Base-by-base conservation (phyloP, 2,329 filamentous ascomycete species). In the Neopestalotiopsis clavispora region DNA sequence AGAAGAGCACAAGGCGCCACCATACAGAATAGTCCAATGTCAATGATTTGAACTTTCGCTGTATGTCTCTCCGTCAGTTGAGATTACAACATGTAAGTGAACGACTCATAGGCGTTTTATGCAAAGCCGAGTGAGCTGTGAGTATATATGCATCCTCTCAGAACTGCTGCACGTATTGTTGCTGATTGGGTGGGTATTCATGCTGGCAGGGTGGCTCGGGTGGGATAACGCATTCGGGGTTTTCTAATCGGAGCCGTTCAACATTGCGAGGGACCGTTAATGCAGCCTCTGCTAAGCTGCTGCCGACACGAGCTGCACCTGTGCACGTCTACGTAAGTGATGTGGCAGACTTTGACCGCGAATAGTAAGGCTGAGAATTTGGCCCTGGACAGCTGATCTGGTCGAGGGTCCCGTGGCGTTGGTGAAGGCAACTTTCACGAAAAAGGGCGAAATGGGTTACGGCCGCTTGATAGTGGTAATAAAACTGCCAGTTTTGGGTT, bases 251-350 rank as follows among this genome's bases (percentile, higher is more conserved):
- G 45, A 52, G 34, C 45, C 20, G 45, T 52, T 52, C 45, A 52
- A 52, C 14, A 20, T n/a, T 52, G 45, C 45, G 45, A 52, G 45
- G 45, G 20, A n/a, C 13, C 57, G 6, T 59, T 13, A 23, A 59
- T 23, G 34, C 34, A 28, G 57, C 57, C 57, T 59, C 57, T n/a
- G 30, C 17, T 52, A n/a, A 52, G 45, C 45, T 52, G 45, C 17
- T 28, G 57, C 57, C 23, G 28, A 59, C 57, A 59, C 57, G 57
- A 59, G 57, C 57, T 59, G 57, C 57, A 59, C 13, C 30, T 59
- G 57, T 34, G 30, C 57, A 52, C 4, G 20, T 52, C 17, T 10
- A 52, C 45, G 45, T 52, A 52, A 23, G 4, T 52, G 45, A 20
- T 52, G 45, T 52, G 45, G 20, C 45, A 20, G 20, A 20, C 45